Evolutionary conservation across 495 filamentous ascomycete species (phyloP).

Genomic region (Penicillium pulvis): DNA sequence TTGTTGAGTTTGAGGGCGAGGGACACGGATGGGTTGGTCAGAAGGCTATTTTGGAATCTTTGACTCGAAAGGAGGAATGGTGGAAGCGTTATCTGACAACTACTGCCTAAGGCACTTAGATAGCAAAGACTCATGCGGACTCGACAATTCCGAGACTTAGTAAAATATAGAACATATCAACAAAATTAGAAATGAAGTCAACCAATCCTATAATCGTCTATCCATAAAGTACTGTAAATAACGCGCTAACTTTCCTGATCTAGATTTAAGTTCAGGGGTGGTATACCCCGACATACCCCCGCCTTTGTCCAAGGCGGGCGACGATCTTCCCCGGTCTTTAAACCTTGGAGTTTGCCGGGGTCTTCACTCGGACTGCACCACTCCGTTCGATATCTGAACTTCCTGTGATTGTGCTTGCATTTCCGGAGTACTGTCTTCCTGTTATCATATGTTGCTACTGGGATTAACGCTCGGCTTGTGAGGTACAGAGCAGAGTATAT

Average conservation of each 20-base stretch:
- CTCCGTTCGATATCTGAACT: background rate
- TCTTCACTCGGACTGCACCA: background rate
- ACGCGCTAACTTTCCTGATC: no score
- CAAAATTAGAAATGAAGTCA: no score
- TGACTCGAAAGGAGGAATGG: constrained; percentile 27
- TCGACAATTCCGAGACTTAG: background rate
- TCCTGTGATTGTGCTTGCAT: background rate
- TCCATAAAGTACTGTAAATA: no score
- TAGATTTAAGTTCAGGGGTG: no score
- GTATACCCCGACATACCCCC: background rate
- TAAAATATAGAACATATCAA: no score
- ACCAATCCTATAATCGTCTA: no score
- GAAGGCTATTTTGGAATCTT: constrained; percentile 28
- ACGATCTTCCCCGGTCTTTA: background rate
- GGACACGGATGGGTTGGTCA: constrained; percentile 44
- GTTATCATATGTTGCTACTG: background rate
- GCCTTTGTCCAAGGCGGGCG: background rate
- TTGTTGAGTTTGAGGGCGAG: constrained; percentile 50
- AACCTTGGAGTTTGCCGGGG: background rate
- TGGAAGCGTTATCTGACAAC: constrained; percentile 27
- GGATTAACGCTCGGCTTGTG: background rate
- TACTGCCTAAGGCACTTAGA: background rate
- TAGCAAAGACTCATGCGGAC: no score
- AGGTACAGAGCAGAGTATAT: constrained; percentile 3
- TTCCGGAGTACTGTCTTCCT: constrained; percentile 28